Base-by-base conservation (phyloP, 2,329 filamentous ascomycete genomes). In the Verticillium nubilum region DNA sequence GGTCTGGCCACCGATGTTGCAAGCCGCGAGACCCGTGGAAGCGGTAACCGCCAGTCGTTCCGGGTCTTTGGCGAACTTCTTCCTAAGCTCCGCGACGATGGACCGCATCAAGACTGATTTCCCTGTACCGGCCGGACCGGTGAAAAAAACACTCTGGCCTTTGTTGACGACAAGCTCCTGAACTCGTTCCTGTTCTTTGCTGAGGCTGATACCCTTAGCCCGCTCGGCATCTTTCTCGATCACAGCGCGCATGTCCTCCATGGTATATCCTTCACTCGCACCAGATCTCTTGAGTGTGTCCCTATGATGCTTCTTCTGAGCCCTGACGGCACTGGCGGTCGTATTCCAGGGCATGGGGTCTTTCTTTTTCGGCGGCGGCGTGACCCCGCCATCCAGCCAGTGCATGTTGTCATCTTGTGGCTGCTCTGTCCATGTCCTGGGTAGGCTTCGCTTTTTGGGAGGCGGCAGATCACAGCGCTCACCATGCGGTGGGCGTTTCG, bases 101-200 rank as follows among this genome's bases (percentile, higher is more conserved):
- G 96, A 87, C 64, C 93, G 86, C 83, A 99, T 92, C 60, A 99
- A 76, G 4, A 99, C 94, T 1, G 95, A 99, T 79, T 99, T 99
- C 73, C 95, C 95, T 4, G 95, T 97, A 80, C 89, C 92, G 60
- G 95, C 95, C 61, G 95, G 96, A 67, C 95, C 95, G 1, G 95
- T 99, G 73, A 99, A 99, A 78, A 99, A 99, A 2, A 97, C 93
- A 67, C 94, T 98, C 72, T 92, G 89, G 61, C 84, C 84, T 63
- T 90, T 78, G 25, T 95, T 84, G 7, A 92, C 83, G 10, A 99
- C 94, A 23, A 97, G 79, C 53, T 92, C 86, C 60, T 96, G 79
- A 12, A 99, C 92, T 60, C 90, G 86, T 61, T 86, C 83, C 74
- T 99, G 95, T 71, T 99, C 95, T 13, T 89, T 84, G 70, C 91